Evolutionary conservation across 352 stramenopile genomes (phyloP).

Genomic region (Globisporangium solare): DNA sequence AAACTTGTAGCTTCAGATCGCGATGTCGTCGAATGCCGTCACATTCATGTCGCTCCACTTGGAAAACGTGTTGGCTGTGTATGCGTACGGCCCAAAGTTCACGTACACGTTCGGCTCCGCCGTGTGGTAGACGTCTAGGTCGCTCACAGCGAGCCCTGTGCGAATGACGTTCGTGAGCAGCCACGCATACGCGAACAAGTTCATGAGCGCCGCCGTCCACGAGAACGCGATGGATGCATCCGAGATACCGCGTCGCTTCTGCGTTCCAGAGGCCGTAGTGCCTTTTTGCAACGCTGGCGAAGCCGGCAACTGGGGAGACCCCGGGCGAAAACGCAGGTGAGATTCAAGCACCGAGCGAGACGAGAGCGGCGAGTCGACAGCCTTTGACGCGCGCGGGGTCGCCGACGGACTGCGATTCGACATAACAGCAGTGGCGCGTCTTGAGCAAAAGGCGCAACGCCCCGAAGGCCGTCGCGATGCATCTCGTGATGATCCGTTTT

Average conservation of each 20-base stretch:
- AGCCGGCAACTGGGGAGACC: too few relatives aligned
- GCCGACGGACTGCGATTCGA: too few relatives aligned
- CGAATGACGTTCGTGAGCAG: constrained; percentile 13
- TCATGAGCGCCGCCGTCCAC: not conserved
- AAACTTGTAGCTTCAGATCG: constrained; percentile 10
- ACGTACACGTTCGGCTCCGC: constrained; percentile 7
- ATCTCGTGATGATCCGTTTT: too few relatives aligned
- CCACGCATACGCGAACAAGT: constrained; percentile 8
- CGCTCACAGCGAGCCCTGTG: constrained; percentile 7
- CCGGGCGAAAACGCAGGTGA: too few relatives aligned
- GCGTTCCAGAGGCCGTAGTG: too few relatives aligned
- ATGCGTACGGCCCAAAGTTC: constrained; percentile 14
- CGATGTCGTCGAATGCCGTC: not conserved
- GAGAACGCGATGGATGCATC: constrained; percentile 6
- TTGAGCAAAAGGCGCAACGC: too few relatives aligned
- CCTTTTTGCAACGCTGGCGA: not conserved
- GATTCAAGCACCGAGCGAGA: too few relatives aligned
- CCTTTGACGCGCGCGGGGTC: too few relatives aligned
- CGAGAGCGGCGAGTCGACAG: too few relatives aligned
- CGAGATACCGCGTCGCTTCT: not conserved
- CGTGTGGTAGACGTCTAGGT: constrained; percentile 1
- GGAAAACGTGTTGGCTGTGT: constrained; percentile 7
- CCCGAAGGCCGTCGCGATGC: too few relatives aligned
- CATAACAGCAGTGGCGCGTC: too few relatives aligned
- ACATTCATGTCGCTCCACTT: not conserved